Evolutionary conservation across 257 asterid genomes (phyloP), one percentile per base, ranked within the genome.

Genomic region (Solanum neorickii): DNA sequence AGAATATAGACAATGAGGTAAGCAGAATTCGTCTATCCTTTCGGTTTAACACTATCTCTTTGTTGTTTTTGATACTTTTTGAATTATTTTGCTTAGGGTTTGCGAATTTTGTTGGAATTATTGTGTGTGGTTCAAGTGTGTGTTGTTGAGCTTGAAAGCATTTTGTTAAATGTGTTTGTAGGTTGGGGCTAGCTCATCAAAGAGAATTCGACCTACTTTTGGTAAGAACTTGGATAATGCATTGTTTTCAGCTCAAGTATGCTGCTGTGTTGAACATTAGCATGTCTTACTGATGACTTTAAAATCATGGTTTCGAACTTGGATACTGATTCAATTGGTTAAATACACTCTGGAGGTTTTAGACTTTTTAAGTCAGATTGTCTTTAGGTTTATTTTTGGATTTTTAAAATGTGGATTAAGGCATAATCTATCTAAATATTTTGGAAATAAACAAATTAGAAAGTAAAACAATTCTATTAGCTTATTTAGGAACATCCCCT

Each of bases 151-250:
- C 25, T 70, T 52, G 68, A 41, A 68, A 86, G 65, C 62, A 68
- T 33, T 70, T 25, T 86, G 70, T 49, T 29, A 31, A 72, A 16
- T 68, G 75, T 77, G 7, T 68, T 66, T 87, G 82, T 84, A 94
- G 98, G 95, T 90, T 29, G 98, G 95, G 78, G 94, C 94, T 72
- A 93, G 92, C 88, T 89, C 96, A 15, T 92, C 94, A 35, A 96
- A 92, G 94, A 93, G 92, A 90, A 86, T 87, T 80, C 91, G 96
- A 82, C 94, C 90, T 29, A 91, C 97, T n/a, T 89, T 93, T 80
- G 95, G 98, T 95, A 91, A 91, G 77, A 84, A 66, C 82, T 83
- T 14, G 73, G 49, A 31, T 46, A 60, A 41, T 66, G 18, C 18
- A 41, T 47, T 68, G 29, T 65, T 41, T 85, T 44, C 52, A 78